Evolutionary conservation across 2,329 filamentous ascomycete species (phyloP).

Genomic region (Byssoonygena ceratinophila): DNA sequence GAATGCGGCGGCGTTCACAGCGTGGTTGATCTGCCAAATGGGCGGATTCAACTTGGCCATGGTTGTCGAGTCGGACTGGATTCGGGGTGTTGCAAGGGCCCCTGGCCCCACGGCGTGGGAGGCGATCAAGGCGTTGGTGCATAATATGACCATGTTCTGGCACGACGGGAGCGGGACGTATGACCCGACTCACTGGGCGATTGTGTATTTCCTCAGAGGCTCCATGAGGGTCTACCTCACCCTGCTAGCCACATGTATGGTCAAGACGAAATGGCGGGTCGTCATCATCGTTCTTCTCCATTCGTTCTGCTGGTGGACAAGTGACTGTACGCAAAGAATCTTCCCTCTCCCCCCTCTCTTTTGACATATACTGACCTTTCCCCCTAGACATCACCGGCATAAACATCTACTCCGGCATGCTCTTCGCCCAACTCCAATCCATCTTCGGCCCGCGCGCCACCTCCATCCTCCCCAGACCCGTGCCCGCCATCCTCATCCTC

Average conservation of each 20-base stretch:
- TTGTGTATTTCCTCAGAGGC: constrained; percentile 34
- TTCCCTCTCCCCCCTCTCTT: neutral
- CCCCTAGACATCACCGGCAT: constrained; percentile 19
- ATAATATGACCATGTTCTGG: constrained; percentile 25
- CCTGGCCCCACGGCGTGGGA: constrained; percentile 16
- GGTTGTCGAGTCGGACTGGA: constrained; percentile 21
- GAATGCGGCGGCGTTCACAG: constrained; percentile 16
- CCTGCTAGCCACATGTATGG: constrained; percentile 32
- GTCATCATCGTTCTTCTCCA: constrained; percentile 30
- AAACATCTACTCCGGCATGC: constrained; percentile 22
- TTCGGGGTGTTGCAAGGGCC: constrained; percentile 14
- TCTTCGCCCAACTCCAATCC: constrained; percentile 22
- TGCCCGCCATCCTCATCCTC: constrained; percentile 19
- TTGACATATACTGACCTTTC: neutral
- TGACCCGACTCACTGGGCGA: constrained; percentile 36
- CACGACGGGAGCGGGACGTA: constrained; percentile 32
- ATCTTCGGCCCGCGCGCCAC: constrained; percentile 17
- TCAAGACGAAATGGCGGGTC: constrained; percentile 29
- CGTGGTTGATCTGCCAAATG: constrained; percentile 21
- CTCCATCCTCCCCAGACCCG: constrained; percentile 15
- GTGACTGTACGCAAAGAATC: constrained; percentile 16
- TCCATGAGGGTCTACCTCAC: constrained; percentile 35
- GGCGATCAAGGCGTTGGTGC: constrained; percentile 16
- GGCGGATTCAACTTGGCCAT: constrained; percentile 19
- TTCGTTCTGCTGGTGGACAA: constrained; percentile 28